phyloP scores from a whole-genome alignment of 106 monocot genomes.

The Dendrobium catenatum region DNA sequence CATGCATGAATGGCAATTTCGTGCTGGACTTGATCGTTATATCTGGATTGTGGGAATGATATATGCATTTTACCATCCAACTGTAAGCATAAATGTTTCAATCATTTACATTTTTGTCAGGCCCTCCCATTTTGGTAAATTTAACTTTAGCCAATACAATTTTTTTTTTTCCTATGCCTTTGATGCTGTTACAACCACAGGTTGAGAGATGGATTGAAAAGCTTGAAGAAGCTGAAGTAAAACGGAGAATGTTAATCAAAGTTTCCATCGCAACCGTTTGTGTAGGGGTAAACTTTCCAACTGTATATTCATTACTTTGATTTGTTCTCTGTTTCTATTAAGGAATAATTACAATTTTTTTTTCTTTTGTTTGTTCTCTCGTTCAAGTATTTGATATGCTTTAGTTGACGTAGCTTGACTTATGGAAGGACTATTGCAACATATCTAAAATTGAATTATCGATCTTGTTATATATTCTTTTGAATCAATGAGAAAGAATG shows the following conservation, averaged over 20 bases:
- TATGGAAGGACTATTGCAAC: no score
- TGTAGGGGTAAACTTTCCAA: slow-evolving; percentile 17
- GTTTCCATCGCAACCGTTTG: slow-evolving; percentile 19
- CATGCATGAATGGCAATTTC: slow-evolving; percentile 52
- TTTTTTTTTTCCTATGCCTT: no score
- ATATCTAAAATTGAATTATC: no score
- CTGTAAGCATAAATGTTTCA: slow-evolving; percentile 22
- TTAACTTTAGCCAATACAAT: not conserved
- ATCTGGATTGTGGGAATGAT: slow-evolving; percentile 59
- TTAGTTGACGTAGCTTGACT: no score
- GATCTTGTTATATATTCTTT: no score
- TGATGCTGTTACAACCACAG: slow-evolving; percentile 5
- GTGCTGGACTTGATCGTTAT: slow-evolving; percentile 53
- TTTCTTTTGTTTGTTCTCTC: not conserved
- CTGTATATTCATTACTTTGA: not conserved
- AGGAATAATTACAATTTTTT: no score
- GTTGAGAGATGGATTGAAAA: slow-evolving; percentile 57
- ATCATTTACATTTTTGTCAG: not conserved
- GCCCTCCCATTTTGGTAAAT: not conserved
- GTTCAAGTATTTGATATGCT: no score
- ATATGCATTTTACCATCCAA: slow-evolving; percentile 52
- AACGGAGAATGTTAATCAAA: slow-evolving; percentile 29
- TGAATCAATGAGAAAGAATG: no score
- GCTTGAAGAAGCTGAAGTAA: slow-evolving; percentile 35
- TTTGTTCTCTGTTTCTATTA: not conserved